Evolutionary conservation across 805 yeast genomes (phyloP), one percentile per base, ranked within the genome.

Genomic region (Maudiozyma saulgeensis): DNA sequence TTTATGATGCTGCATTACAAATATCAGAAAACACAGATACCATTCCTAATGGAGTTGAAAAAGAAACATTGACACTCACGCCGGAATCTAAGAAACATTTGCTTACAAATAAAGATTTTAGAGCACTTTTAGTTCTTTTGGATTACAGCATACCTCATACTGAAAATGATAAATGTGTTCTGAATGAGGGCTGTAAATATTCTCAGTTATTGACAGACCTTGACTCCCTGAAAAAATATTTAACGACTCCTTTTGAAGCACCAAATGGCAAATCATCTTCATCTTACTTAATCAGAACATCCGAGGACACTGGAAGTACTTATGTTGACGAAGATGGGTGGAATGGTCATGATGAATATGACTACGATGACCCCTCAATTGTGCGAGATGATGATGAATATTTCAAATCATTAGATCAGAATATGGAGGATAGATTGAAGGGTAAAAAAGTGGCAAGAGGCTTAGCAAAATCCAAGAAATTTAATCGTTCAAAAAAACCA

Each of bases 181-280:
- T 64, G 25, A 54, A 56, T 4, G 56, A 56, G 1, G 41, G 38
- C 21, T 38, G 39, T 1, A 56, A 55, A 7, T 50, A 56, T 19
- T 13, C 51, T 2, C 47, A 46, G 5, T 34, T 65, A 3, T 50
- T 55, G 18, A 45, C 41, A 6, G 49, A 54, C 6, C 34, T 55
- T 4, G 52, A 49, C 1, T 32, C 52, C 7, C 45, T 65, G 12
- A 46, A 47, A n/a, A 61, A 57, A 39, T 55, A 64, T 46, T 37
- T 53, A 28, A 31, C 54, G 0, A 58, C 56, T 5, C 58, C 68
- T 11, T 65, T 64, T 21, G 59, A 59, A 46, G 56, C 66, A 3
- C 58, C 62, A 28, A 60, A 60, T 48, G 64, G 64, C 1, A 42
- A 48, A 46, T 52, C 64, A 1, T 58, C 67, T 2, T 53, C 64